Base-by-base conservation (phyloP, 805 yeast species). In the Teunomyces pallodes region DNA sequence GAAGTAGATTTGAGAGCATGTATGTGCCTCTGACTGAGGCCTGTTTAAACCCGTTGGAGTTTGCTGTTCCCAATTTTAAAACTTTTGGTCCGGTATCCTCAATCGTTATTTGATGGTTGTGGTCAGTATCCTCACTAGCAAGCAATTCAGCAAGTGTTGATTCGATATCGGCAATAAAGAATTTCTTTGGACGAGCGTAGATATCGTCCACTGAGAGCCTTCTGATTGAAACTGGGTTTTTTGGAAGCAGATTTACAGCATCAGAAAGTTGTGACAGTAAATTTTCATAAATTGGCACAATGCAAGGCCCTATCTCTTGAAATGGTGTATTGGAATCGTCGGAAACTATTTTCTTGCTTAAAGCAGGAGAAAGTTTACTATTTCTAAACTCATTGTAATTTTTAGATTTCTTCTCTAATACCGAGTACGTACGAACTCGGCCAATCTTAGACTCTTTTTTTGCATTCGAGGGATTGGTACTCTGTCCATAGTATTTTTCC, bases 11-110 rank as follows among this genome's bases (percentile, higher is more conserved):
- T 0, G 94, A 84, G 43, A 90, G 69, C 91, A 87, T 87, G 61
- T 90, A 90, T 0, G 96, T 90, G 3, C 97, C 97, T 50, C 96
- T 72, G 47, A 90, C 77, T 51, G 84, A 87, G 46, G 79, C 79
- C 55, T 80, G 84, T 33, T 81, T 83, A 68, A 69, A 88, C 1
- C 97, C 97, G 58, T 83, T 81, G 3, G 96, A 89, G 61, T 87
- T 87, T 32, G 84, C 89, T 2, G 97, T 89, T 7, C 94, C 94
- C 10, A 88, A 72, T 56, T 80, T 79, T 50, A 87, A 69, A n/a
- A 84, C 89, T 61, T 87, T 87, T 3, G 95, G 94, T 1, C 95
- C 95, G 2, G 81, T 80, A 60, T 88, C 95, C 57, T 87, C 95
- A 43, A 87, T 83, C 6, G 96, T 87, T 60, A 87, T 90, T 65